Conservation (phyloP, 345 rosid species). For the Corchorus capsularis region DNA sequence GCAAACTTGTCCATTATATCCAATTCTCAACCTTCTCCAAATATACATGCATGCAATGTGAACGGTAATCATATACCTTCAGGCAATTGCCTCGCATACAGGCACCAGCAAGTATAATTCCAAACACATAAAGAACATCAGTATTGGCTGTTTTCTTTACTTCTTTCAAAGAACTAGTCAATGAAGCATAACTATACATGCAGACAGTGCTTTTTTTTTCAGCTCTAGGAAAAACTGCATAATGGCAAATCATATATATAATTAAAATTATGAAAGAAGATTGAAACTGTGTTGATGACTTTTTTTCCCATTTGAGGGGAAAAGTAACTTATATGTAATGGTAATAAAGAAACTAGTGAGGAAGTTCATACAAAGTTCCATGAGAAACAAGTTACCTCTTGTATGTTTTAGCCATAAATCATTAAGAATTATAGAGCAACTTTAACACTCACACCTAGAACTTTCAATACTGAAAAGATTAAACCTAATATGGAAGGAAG, state of each 20-base stretch:
- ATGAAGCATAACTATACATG: not conserved
- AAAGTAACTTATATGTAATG: not conserved
- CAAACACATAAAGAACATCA: not conserved
- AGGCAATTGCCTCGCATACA: not conserved
- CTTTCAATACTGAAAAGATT: slow-evolving; percentile 7
- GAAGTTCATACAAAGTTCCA: not conserved
- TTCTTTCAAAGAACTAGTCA: not conserved
- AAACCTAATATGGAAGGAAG: not conserved
- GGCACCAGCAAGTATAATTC: not conserved
- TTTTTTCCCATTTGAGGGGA: not conserved
- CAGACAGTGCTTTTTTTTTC: not conserved
- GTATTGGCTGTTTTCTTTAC: not conserved
- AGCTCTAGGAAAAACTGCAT: not conserved
- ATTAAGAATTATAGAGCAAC: slow-evolving; percentile 8
- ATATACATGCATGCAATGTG: not conserved
- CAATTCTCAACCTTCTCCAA: not conserved
- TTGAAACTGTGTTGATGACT: not conserved
- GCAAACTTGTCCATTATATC: not conserved
- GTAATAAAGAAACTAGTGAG: not conserved
- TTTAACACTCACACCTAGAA: not conserved
- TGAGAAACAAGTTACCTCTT: not conserved
- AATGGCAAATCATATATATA: not conserved
- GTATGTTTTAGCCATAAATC: slow-evolving; percentile 1
- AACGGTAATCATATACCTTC: not conserved
- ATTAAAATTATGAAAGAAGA: not conserved